phyloP scores from a whole-genome alignment of 2,329 filamentous ascomycete species.

The Curvularia spicifera region DNA sequence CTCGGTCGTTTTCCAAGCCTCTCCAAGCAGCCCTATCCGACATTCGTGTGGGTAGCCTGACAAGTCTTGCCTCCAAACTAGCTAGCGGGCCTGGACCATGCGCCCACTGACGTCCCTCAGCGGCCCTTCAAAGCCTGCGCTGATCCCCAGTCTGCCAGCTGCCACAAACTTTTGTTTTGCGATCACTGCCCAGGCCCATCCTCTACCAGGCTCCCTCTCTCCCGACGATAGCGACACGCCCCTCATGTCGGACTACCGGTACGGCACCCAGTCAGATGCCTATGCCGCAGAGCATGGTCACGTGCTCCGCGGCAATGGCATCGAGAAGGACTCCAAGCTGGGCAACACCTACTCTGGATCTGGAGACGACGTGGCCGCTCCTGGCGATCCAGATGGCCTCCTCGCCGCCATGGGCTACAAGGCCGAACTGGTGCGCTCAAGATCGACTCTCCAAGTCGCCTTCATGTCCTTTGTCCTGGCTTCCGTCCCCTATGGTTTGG shows the following conservation, averaged over 20 bases:
- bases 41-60: slow-evolving; percentile 29
- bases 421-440: slow-evolving; percentile 67
- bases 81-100: slow-evolving; percentile 33
- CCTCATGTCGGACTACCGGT: slow-evolving; percentile 34
- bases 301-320: slow-evolving; percentile 23
- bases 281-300: slow-evolving; percentile 43
- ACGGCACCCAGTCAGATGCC: slow-evolving; percentile 46
- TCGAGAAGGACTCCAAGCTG: slow-evolving; percentile 39
- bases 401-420: slow-evolving; percentile 71
- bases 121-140: slow-evolving; percentile 38
- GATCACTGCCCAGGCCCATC: slow-evolving; percentile 20
- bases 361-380: slow-evolving; percentile 30
- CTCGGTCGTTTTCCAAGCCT: slow-evolving; percentile 28
- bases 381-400: slow-evolving; percentile 63
- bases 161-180: slow-evolving; percentile 27
- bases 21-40: slow-evolving; percentile 21
- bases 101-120: slow-evolving; percentile 35
- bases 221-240: slow-evolving; percentile 21
- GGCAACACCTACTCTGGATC: slow-evolving; percentile 29
- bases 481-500: slow-evolving; percentile 75
- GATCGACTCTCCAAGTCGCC: slow-evolving; percentile 71
- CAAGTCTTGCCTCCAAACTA: slow-evolving; percentile 25
- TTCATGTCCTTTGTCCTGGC: slow-evolving; percentile 81
- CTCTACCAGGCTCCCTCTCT: slow-evolving; percentile 17
- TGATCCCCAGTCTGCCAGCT: slow-evolving; percentile 23